A percentile compares a stretch with the other conserved stretches of the same genome.
phyloP scores from a whole-genome alignment of 768 basidiomycete genomes.

The Gymnopilus dilepis region DNA sequence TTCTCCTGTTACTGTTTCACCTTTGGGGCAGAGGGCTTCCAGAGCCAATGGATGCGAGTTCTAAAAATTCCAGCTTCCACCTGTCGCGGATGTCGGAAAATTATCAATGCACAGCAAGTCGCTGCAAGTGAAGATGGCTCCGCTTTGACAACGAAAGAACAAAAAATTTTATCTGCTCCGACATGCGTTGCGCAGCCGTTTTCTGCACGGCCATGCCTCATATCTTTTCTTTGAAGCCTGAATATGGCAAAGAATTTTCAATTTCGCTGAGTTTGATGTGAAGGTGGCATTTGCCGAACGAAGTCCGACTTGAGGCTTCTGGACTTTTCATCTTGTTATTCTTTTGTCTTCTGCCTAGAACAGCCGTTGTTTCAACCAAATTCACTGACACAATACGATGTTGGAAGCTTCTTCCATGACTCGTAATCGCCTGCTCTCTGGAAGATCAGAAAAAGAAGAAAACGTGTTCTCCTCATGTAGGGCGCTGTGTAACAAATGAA shows the following conservation, averaged over 20 bases:
- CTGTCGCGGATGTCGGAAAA: not conserved
- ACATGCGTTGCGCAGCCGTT: not conserved
- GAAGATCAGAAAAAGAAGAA: not conserved
- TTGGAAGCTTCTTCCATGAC: not conserved
- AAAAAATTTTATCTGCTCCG: not conserved
- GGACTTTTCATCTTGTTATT: not conserved
- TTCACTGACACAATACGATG: not conserved
- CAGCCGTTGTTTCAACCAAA: not conserved
- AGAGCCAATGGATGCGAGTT: not conserved
- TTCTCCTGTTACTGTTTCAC: too few relatives aligned
- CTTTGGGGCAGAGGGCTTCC: not conserved
- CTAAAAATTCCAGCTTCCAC: not conserved
- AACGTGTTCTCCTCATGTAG: constrained; percentile 13
- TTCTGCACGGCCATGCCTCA: not conserved
- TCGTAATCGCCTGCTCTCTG: constrained; percentile 10
- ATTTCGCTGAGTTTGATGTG: not conserved
- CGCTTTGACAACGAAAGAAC: not conserved
- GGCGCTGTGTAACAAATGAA: constrained; percentile 15
- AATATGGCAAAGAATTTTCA: not conserved
- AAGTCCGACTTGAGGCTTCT: not conserved
- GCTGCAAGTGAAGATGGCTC: too few relatives aligned
- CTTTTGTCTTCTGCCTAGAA: not conserved
- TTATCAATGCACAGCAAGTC: not conserved
- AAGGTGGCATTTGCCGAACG: not conserved
- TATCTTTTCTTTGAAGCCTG: not conserved